Evolutionary conservation across 805 yeast species (phyloP).

Genomic region (Kregervanrija pseudodelftensis): DNA sequence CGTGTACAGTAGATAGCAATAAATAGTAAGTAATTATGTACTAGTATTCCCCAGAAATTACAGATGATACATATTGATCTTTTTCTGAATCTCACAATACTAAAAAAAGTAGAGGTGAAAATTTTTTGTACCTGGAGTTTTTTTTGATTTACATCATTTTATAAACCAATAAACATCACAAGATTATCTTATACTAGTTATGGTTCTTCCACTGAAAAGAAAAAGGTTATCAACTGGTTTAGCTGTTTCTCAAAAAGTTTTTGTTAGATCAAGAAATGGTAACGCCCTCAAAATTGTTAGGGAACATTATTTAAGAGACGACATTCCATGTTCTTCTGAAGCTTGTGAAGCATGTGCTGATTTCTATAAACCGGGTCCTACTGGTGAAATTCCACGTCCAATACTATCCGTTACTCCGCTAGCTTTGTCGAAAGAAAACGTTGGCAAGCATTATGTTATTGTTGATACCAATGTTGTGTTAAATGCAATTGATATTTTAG

Average conservation of each 20-base stretch:
- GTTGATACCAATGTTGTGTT: constrained; percentile 85
- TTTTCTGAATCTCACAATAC: too few relatives aligned
- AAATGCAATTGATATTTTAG: constrained; percentile 85
- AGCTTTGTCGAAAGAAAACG: constrained; percentile 29
- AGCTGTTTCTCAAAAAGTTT: constrained; percentile 79
- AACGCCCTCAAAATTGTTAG: constrained; percentile 86
- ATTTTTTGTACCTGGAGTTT: too few relatives aligned
- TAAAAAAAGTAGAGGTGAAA: too few relatives aligned
- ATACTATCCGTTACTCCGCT: constrained; percentile 61
- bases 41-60: too few relatives aligned
- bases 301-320: constrained; percentile 88
- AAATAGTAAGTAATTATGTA: too few relatives aligned
- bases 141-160: too few relatives aligned
- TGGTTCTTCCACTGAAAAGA: constrained; percentile 18
- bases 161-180: too few relatives aligned
- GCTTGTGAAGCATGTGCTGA: constrained; percentile 57
- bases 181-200: background rate
- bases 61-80: too few relatives aligned
- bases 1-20: too few relatives aligned
- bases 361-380: constrained; percentile 52
- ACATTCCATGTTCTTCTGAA: constrained; percentile 83
- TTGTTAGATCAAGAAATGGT: constrained; percentile 85
- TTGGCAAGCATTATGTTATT: constrained; percentile 74
- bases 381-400: constrained; percentile 58
- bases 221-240: constrained; percentile 45